These are phyloP conservation scores for Myriangium duriaei DNA, from an alignment of 2,329 filamentous ascomycete species.

Conservation along the genomic window DNA sequence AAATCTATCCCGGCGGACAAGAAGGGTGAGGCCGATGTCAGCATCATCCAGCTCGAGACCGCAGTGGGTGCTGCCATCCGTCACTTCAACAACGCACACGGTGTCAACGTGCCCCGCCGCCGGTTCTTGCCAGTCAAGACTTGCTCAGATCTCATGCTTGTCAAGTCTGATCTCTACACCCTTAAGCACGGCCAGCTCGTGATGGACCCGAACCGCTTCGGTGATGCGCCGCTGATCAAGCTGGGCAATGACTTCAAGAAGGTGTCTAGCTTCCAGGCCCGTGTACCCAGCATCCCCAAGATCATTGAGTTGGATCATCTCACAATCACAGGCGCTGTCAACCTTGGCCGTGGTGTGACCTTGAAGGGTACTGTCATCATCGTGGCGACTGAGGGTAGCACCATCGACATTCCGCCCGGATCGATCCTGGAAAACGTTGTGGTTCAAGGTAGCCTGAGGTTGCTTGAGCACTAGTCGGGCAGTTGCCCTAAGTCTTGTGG, in stretches of 20 bases:
- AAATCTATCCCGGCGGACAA: constrained; percentile 98
- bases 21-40: constrained; percentile 98
- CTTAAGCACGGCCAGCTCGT: constrained; percentile 96
- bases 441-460: constrained; percentile 84
- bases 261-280: constrained; percentile 90
- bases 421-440: constrained; percentile 98
- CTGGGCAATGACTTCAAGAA: constrained; percentile 99
- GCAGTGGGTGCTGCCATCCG: constrained; percentile 96
- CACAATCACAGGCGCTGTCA: constrained; percentile 94
- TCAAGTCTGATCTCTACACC: constrained; percentile 98
- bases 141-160: constrained; percentile 97
- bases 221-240: constrained; percentile 96
- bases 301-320: constrained; percentile 88
- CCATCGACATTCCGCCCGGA: constrained; percentile 92
- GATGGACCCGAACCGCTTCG: constrained; percentile 93
- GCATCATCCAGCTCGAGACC: constrained; percentile 95
- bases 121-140: constrained; percentile 99
- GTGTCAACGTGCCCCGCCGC: constrained; percentile 93
- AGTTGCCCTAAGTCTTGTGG: too few species aligned
- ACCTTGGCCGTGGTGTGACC: constrained; percentile 87
- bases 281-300: constrained; percentile 77
- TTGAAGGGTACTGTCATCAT: constrained; percentile 99
- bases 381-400: constrained; percentile 92
- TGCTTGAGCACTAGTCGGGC: constrained; percentile 49
- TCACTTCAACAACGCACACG: constrained; percentile 96